Percentiles rank a stretch among this genome's conserved stretches.
These are phyloP conservation scores for Pelargonium nanum DNA, from an alignment of 345 rosid genomes.

Conservation along the genomic window DNA sequence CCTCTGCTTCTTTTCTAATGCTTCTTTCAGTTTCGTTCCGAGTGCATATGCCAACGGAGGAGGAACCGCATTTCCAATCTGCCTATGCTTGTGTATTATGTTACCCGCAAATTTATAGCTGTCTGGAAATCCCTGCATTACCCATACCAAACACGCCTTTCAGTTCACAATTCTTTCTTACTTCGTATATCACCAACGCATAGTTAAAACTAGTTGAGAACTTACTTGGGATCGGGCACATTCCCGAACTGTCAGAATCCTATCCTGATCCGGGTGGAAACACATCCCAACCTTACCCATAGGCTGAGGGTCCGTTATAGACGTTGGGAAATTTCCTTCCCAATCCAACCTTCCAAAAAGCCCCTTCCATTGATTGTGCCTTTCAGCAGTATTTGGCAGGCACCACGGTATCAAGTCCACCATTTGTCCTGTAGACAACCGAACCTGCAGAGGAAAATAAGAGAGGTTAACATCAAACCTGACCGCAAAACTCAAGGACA, in stretches of 20 bases:
- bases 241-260: conserved; percentile 80
- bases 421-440: conserved; percentile 47
- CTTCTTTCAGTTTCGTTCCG: conserved; percentile 77
- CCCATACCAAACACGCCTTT: too few relatives aligned
- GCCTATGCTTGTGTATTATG: conserved; percentile 57
- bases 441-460: conserved; percentile 30
- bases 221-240: conserved; percentile 82
- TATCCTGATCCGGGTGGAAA: conserved; percentile 83
- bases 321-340: conserved; percentile 92
- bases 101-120: conserved; percentile 51
- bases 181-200: too few relatives aligned
- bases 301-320: conserved; percentile 80
- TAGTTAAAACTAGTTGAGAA: neutral
- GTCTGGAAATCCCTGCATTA: conserved; percentile 81
- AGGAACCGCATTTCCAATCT: conserved; percentile 92
- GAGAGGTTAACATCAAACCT: too few relatives aligned
- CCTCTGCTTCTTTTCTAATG: conserved; percentile 20
- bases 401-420: conserved; percentile 71
- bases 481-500: neutral
- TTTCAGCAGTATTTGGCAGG: conserved; percentile 64
- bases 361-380: conserved; percentile 87
- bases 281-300: conserved; percentile 97
- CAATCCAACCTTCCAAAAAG: conserved; percentile 81
- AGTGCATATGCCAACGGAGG: conserved; percentile 77
- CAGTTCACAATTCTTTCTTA: neutral